Conservation (phyloP, 371 early-diverging fungal species). For the Furculomyces boomerangus region DNA sequence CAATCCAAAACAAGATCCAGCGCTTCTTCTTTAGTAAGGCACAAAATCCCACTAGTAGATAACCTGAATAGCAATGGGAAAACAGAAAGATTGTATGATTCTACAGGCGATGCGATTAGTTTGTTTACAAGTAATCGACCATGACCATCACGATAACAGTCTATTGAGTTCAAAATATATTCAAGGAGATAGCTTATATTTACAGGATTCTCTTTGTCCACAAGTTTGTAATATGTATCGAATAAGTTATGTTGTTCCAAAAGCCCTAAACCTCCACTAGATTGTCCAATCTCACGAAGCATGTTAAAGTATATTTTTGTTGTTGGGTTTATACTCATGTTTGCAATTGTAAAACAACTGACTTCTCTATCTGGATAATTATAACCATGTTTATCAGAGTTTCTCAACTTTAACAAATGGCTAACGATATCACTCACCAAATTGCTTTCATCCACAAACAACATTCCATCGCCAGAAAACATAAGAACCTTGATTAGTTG, state of each 20-base stretch:
- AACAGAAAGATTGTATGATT: conserved; percentile 1
- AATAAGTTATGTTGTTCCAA: conserved; percentile 18
- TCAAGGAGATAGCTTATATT: conserved; percentile 7
- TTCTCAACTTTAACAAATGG: conserved; percentile 9
- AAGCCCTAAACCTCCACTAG: conserved; percentile 15
- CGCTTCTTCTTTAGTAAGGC: too few relatives aligned
- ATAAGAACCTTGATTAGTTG: conserved; percentile 20
- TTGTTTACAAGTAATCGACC: conserved; percentile 13
- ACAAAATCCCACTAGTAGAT: too few relatives aligned
- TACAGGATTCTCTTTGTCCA: conserved; percentile 4
- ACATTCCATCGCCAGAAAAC: conserved; percentile 22
- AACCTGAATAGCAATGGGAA: background rate
- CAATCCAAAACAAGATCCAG: background rate
- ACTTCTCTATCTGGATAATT: background rate
- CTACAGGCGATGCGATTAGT: conserved; percentile 13
- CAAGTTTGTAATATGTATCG: conserved; percentile 19
- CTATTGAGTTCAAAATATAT: conserved; percentile 18
- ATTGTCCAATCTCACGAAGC: conserved; percentile 14
- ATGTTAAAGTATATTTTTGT: conserved; percentile 20
- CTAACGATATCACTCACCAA: conserved; percentile 18
- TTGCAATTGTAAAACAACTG: background rate
- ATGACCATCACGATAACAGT: conserved; percentile 11
- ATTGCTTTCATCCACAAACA: conserved; percentile 21
- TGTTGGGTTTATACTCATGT: conserved; percentile 1
- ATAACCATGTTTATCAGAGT: background rate